A percentile compares a stretch with the other conserved stretches of the same genome.
Conservation (phyloP, 805 yeast genomes). For the Metschnikowia rubicola region DNA sequence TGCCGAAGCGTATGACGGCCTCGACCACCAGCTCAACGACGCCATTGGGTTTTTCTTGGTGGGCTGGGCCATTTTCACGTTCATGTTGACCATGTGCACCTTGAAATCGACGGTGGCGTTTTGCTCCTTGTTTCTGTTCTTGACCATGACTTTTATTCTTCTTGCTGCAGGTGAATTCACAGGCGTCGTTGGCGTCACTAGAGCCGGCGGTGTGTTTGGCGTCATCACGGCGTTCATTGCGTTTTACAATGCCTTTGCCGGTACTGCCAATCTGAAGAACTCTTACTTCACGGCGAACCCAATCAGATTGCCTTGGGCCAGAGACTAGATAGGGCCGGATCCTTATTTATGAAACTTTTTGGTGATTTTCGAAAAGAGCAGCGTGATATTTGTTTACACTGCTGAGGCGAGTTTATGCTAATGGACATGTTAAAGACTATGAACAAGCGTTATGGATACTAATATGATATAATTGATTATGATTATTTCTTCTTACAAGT, state of each 20-base stretch:
- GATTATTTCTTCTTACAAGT: too few species aligned
- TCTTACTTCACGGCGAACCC: conserved; percentile 32
- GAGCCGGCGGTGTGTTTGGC: conserved; percentile 43
- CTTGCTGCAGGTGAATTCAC: conserved; percentile 35
- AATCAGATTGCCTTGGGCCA: conserved; percentile 23
- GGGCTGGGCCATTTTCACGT: conserved; percentile 42
- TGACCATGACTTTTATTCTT: conserved; percentile 33
- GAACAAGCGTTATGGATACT: too few species aligned
- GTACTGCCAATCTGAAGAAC: conserved; percentile 34
- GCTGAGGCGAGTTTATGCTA: too few species aligned
- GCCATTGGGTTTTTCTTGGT: conserved; percentile 37
- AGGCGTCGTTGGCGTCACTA: conserved; percentile 23
- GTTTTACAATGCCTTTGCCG: conserved; percentile 41
- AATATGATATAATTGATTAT: too few species aligned
- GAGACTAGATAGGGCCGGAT: neutral
- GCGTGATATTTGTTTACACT: too few species aligned
- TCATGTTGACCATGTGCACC: conserved; percentile 33
- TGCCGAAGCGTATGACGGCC: conserved; percentile 39
- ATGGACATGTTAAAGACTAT: too few species aligned
- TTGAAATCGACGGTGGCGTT: conserved; percentile 39
- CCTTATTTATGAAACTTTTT: too few species aligned
- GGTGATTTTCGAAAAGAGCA: too few species aligned
- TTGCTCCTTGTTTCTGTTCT: conserved; percentile 28
- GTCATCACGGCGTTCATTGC: conserved; percentile 39
- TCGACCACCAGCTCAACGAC: conserved; percentile 22